A percentile compares a stretch with the other conserved stretches of the same genome.
Conservation (phyloP, 805 yeast species). For the Kodamaea laetipori region DNA sequence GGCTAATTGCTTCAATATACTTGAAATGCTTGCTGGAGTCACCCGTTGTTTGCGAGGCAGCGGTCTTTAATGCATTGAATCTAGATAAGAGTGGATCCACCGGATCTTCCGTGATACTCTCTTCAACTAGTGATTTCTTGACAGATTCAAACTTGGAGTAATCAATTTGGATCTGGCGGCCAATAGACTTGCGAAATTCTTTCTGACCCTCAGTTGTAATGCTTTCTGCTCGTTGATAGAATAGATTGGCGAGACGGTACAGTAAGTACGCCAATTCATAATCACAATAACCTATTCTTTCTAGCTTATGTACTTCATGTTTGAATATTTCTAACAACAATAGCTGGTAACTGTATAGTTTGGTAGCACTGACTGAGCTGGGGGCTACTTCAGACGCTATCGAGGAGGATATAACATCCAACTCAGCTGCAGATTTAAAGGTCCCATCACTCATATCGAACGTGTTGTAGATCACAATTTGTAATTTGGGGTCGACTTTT, state of each 20-base stretch:
- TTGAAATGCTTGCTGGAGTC: conserved; percentile 1
- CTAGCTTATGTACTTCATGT: conserved; percentile 32
- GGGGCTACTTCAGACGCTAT: conserved; percentile 4
- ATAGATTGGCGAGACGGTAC: conserved; percentile 9
- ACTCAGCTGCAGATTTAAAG: conserved; percentile 2
- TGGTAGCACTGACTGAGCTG: conserved; percentile 10
- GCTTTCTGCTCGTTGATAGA: conserved; percentile 8
- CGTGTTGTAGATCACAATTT: conserved; percentile 1
- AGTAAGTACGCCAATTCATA: conserved; percentile 36
- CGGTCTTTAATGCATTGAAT: conserved; percentile 23
- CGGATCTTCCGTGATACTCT: neutral
- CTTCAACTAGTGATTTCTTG: conserved; percentile 3
- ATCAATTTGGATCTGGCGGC: conserved; percentile 9
- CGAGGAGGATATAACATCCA: conserved; percentile 2
- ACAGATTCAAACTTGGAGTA: conserved; percentile 4
- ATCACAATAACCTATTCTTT: conserved; percentile 37
- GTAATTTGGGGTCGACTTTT: neutral
- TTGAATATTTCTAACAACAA: conserved; percentile 33
- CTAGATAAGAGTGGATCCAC: conserved; percentile 30
- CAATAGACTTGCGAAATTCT: conserved; percentile 11
- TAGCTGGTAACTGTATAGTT: conserved; percentile 30
- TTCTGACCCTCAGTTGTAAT: conserved; percentile 7
- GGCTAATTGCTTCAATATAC: conserved; percentile 8
- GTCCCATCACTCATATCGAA: conserved; percentile 1
- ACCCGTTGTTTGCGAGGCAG: neutral